Base-by-base conservation (phyloP, 1,139 yeast species). In the Candida albicans region DNA sequence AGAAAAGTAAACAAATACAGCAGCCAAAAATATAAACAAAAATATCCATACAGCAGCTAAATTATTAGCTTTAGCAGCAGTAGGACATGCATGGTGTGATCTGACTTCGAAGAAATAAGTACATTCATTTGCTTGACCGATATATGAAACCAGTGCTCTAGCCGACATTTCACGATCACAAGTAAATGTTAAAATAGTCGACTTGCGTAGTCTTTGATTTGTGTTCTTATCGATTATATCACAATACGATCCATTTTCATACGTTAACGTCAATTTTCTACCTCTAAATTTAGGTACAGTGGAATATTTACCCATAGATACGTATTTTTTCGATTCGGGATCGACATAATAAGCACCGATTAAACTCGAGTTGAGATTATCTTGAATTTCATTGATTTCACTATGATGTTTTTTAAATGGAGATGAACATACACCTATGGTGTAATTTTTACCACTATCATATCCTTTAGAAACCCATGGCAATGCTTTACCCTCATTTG, bases 1-100 rank as follows among this genome's bases (percentile, higher is more conserved):
- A 22, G 81, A 72, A 42, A 75, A 72, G 52, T 73, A 80, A 8
- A 81, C 86, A 18, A 70, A 67, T 15, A 77, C 57, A 0, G 84
- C 82, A 13, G 83, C 79, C 40, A 75, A 55, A 30, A 80, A 57
- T 38, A 82, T 81, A 41, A 80, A 61, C 15, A 79, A 51, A 50
- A 81, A 80, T 35, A 82, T 80, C 83, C 84, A 79, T 37, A 80
- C 70, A 4, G 80, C 79, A 2, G 82, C 83, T 50, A 74, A 59
- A 47, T 79, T 77, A 52, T 79, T 80, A 3, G 71, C 76, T 64
- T 75, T 58, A 46, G 84, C 81, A 9, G 88, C 83, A 0, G 91
- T 84, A 0, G 96, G 90, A 63, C 97, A 90, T 0, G 96, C 96
- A 61, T 85, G 87, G 40, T 87, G 83, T 4, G 96, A 87, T 52